phyloP scores from a whole-genome alignment of 2,329 filamentous ascomycete species.

The Trichoderma polysporum region DNA sequence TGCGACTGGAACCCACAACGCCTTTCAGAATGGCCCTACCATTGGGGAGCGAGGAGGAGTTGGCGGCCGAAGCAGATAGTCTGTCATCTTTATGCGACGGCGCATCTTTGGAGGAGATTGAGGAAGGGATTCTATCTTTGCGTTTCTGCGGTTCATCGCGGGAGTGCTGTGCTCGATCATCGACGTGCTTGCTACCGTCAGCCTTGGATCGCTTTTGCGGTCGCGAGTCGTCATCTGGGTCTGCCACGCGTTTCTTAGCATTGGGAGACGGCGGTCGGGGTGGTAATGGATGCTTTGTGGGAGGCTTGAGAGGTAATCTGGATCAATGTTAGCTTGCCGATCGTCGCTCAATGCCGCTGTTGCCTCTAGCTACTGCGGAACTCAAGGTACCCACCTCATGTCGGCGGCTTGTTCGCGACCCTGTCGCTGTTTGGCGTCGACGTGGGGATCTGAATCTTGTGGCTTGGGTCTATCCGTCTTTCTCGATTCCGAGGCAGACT shows the following conservation, averaged over 20 bases:
- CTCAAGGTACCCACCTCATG: slow-evolving; percentile 30
- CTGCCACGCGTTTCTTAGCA: slow-evolving; percentile 47
- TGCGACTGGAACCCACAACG: slow-evolving; percentile 29
- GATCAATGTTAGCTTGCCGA: background rate
- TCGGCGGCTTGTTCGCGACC: slow-evolving; percentile 32
- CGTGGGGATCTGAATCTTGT: slow-evolving; percentile 27
- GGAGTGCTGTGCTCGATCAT: slow-evolving; percentile 34
- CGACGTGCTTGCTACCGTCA: slow-evolving; percentile 36
- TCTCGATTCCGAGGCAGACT: slow-evolving; percentile 21
- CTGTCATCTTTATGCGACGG: slow-evolving; percentile 32
- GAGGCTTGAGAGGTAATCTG: slow-evolving; percentile 41
- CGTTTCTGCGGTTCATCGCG: slow-evolving; percentile 37
- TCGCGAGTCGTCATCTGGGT: slow-evolving; percentile 45
- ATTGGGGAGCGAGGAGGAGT: slow-evolving; percentile 37
- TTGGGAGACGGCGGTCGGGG: slow-evolving; percentile 44
- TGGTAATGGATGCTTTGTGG: slow-evolving; percentile 33
- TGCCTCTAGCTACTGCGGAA: slow-evolving; percentile 22
- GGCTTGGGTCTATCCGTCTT: slow-evolving; percentile 29
- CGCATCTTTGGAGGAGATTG: slow-evolving; percentile 30
- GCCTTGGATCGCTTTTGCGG: slow-evolving; percentile 48
- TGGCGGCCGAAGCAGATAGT: slow-evolving; percentile 4
- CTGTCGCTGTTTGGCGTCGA: slow-evolving; percentile 34
- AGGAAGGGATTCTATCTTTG: slow-evolving; percentile 33
- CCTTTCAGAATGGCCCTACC: slow-evolving; percentile 38
- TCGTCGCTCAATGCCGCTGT: background rate